Conservation (phyloP, 495 filamentous ascomycete genomes). For the Cercophora scortea region DNA sequence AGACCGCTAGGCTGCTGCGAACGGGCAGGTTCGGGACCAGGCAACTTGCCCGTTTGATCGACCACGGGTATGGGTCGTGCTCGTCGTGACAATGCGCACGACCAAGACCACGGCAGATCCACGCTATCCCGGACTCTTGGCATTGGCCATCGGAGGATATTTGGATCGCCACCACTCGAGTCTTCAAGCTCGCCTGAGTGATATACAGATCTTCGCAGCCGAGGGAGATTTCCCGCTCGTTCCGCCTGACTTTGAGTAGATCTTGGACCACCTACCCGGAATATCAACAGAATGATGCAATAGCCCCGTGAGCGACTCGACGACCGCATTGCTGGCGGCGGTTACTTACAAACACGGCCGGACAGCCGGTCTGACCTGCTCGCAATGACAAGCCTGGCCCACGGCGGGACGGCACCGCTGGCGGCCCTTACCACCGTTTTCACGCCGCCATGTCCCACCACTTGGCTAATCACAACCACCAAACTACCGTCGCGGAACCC, state of each 20-base stretch:
- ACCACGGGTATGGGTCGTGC: not conserved
- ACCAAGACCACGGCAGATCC: not conserved
- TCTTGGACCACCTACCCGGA: not conserved
- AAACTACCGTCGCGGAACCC: conserved; percentile 33
- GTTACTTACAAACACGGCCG: not conserved
- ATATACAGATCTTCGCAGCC: not conserved
- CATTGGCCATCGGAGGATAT: not conserved
- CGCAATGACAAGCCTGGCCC: conserved; percentile 12
- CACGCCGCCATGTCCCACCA: conserved; percentile 28
- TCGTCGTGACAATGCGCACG: not conserved
- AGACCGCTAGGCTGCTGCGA: not conserved
- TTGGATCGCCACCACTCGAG: not conserved
- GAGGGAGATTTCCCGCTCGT: not conserved
- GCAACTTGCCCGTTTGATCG: not conserved
- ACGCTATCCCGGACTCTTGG: not conserved
- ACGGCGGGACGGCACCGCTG: conserved; percentile 22
- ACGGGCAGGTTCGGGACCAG: no score
- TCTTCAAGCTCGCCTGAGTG: not conserved
- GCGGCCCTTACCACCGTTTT: conserved; percentile 34
- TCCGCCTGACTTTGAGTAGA: not conserved
- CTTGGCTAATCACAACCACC: conserved; percentile 31
- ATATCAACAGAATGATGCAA: not conserved
- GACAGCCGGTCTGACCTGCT: not conserved
- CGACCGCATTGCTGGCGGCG: not conserved
- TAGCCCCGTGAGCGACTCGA: not conserved